These are phyloP conservation scores for Senna tora DNA, from an alignment of 306 rosid genomes.

Conservation along the genomic window DNA sequence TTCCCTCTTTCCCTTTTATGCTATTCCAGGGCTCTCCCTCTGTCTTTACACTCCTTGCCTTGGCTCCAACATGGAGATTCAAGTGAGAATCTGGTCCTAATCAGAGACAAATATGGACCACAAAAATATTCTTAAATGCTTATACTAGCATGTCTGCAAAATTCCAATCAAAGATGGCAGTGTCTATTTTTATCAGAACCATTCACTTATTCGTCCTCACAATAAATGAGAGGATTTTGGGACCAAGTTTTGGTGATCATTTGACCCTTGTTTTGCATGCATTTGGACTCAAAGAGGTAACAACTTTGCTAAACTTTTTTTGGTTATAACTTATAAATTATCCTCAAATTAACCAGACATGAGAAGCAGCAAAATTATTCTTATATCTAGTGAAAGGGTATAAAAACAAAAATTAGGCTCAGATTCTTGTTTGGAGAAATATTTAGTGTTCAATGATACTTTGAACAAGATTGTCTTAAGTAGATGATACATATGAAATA, in stretches of 20 bases:
- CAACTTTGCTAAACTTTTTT: slow-evolving; percentile 27
- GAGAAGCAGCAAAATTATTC: slow-evolving; percentile 6
- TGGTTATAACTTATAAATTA: slow-evolving; percentile 14
- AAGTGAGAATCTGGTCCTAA: slow-evolving; percentile 43
- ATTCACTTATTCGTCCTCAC: slow-evolving; percentile 2
- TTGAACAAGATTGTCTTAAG: no score
- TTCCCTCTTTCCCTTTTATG: slow-evolving; percentile 36
- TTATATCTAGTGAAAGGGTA: no score
- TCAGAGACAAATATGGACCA: slow-evolving; percentile 46
- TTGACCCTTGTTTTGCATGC: slow-evolving; percentile 40
- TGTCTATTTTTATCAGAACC: slow-evolving; percentile 22
- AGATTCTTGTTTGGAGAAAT: no score
- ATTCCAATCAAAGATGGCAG: slow-evolving; percentile 41
- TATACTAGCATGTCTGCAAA: slow-evolving; percentile 41
- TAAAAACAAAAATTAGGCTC: no score
- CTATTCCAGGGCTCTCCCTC: slow-evolving; percentile 34
- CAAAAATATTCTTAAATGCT: slow-evolving; percentile 43
- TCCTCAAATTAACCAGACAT: slow-evolving; percentile 38
- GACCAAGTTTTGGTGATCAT: slow-evolving; percentile 46
- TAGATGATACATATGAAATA: no score
- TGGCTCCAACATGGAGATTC: slow-evolving; percentile 56
- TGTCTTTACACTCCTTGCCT: slow-evolving; percentile 36
- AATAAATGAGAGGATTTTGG: slow-evolving; percentile 39
- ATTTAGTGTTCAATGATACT: no score
- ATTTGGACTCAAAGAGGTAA: slow-evolving; percentile 23